Percentiles rank a stretch among this genome's conserved stretches.
Conservation (phyloP, 1,139 yeast genomes). For the Pneumocystis murina region DNA sequence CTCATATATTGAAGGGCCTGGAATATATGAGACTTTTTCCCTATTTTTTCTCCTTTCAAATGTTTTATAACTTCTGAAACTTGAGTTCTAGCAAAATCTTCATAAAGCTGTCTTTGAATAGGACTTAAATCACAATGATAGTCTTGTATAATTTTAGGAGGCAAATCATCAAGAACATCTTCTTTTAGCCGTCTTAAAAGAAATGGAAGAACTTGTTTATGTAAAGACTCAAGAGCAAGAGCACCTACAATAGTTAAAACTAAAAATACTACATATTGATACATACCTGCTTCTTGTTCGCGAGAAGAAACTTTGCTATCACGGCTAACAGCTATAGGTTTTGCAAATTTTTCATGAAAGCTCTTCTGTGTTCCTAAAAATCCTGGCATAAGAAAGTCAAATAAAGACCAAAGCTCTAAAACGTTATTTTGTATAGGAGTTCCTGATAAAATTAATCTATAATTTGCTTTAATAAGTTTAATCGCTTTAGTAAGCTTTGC, state of each 20-base stretch:
- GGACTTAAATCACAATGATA: slow-evolving; percentile 92
- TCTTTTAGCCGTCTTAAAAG: slow-evolving; percentile 91
- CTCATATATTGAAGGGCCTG: slow-evolving; percentile 97
- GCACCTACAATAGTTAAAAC: slow-evolving; percentile 33
- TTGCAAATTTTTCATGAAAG: slow-evolving; percentile 89
- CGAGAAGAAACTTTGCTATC: slow-evolving; percentile 81
- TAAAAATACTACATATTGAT: background rate
- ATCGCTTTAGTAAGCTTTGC: slow-evolving; percentile 84
- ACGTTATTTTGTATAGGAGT: slow-evolving; percentile 98
- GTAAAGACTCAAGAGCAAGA: slow-evolving; percentile 83
- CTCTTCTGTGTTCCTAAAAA: slow-evolving; percentile 89
- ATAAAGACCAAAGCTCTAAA: slow-evolving; percentile 88
- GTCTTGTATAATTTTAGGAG: slow-evolving; percentile 96
- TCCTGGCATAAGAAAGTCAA: slow-evolving; percentile 97
- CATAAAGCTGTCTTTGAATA: slow-evolving; percentile 71
- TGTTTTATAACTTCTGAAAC: slow-evolving; percentile 45
- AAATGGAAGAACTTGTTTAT: slow-evolving; percentile 91
- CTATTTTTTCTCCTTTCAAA: slow-evolving; percentile 30
- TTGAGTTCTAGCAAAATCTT: slow-evolving; percentile 82
- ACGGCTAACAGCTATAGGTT: slow-evolving; percentile 90
- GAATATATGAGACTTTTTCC: slow-evolving; percentile 79
- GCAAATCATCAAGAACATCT: slow-evolving; percentile 87
- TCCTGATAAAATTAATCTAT: slow-evolving; percentile 80
- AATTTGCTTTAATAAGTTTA: slow-evolving; percentile 68
- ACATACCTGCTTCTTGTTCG: slow-evolving; percentile 71